phyloP scores from a whole-genome alignment of 495 filamentous ascomycete species.

The Cercophora newfieldiana region DNA sequence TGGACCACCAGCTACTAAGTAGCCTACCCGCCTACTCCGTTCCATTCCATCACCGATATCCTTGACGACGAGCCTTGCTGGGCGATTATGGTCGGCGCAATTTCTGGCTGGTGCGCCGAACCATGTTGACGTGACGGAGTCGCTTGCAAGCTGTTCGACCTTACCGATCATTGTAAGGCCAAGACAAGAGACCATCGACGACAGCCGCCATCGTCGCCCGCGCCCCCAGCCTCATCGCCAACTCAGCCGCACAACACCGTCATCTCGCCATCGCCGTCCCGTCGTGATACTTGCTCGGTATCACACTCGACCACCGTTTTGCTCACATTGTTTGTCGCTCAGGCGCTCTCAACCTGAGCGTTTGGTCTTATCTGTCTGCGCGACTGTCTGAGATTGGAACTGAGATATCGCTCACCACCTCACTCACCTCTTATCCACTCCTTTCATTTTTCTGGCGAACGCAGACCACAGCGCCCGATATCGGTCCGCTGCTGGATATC shows the following conservation, averaged over 20 bases:
- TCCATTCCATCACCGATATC: neutral
- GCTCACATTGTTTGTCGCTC: neutral
- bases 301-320: neutral
- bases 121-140: neutral
- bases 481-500: neutral
- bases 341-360: too few species aligned
- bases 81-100: slow-evolving; percentile 8
- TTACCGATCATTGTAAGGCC: too few species aligned
- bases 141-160: neutral
- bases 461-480: neutral
- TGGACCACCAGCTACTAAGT: too few species aligned
- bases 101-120: slow-evolving; percentile 9
- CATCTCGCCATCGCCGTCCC: slow-evolving; percentile 5
- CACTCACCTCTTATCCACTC: too few species aligned
- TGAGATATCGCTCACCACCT: neutral
- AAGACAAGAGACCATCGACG: neutral
- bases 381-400: neutral
- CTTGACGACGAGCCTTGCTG: neutral
- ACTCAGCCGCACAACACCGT: neutral
- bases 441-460: neutral
- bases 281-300: too few species aligned
- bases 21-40: too few species aligned
- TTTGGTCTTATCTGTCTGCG: neutral
- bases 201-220: neutral
- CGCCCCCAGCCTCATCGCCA: neutral